These are phyloP conservation scores for Sugiyamaella castrensis DNA, from an alignment of 1,139 yeast genomes.

Conservation along the genomic window DNA sequence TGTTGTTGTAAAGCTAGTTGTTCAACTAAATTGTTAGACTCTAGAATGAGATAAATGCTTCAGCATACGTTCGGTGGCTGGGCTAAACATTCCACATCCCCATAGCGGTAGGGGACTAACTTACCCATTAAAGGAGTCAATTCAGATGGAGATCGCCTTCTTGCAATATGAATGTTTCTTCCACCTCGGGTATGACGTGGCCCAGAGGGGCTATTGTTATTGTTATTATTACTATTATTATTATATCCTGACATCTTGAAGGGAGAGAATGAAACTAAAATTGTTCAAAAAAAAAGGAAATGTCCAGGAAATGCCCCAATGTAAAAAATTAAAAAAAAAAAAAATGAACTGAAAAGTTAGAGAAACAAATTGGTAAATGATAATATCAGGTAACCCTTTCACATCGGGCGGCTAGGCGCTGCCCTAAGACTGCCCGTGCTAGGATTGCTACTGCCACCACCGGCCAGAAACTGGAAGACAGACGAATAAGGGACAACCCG, in stretches of 20 bases:
- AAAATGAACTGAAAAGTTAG: no score
- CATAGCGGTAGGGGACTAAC: constrained; percentile 25
- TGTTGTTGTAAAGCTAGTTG: constrained; percentile 92
- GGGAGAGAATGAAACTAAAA: not conserved
- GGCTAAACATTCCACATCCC: not conserved
- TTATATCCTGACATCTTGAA: constrained; percentile 9
- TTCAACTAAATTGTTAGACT: constrained; percentile 48
- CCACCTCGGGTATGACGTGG: constrained; percentile 19
- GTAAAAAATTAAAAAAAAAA: no score
- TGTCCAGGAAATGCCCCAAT: no score
- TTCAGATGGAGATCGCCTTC: constrained; percentile 90
- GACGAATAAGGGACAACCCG: no score
- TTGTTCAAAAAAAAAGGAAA: no score
- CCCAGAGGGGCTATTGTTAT: constrained; percentile 7
- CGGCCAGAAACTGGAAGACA: no score
- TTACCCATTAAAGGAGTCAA: constrained; percentile 84
- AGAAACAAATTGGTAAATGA: no score
- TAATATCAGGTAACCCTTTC: no score
- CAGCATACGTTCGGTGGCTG: constrained; percentile 1
- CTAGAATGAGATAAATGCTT: not conserved
- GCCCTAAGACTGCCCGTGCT: no score
- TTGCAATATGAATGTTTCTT: constrained; percentile 73
- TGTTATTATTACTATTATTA: constrained; percentile 7
- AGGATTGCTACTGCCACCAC: no score
- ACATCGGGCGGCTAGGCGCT: no score